These are phyloP conservation scores for Colletotrichum salicis DNA, from an alignment of 2,329 filamentous ascomycete species.

Conservation along the genomic window DNA sequence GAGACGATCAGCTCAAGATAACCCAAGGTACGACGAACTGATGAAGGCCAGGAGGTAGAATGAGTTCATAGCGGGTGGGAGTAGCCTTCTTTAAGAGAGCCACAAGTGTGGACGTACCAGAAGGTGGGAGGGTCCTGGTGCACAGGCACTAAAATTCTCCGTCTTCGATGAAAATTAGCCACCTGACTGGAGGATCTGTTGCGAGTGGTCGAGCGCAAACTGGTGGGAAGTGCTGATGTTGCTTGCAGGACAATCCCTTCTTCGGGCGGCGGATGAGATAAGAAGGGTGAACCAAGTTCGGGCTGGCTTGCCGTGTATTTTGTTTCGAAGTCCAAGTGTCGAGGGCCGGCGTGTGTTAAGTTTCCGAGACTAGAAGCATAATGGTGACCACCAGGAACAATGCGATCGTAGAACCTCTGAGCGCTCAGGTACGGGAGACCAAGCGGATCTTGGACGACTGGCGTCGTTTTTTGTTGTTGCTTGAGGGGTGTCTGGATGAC, in stretches of 20 bases:
- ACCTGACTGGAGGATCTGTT: conserved; percentile 39
- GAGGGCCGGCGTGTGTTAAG: conserved; percentile 45
- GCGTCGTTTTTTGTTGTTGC: conserved; percentile 18
- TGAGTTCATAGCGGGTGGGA: conserved; percentile 38
- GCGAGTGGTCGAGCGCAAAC: conserved; percentile 39
- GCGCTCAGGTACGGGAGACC: conserved; percentile 38
- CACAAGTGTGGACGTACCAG: conserved; percentile 37
- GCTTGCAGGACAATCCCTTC: conserved; percentile 39
- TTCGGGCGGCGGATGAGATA: conserved; percentile 38
- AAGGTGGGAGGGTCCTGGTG: conserved; percentile 38
- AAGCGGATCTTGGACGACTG: conserved; percentile 36
- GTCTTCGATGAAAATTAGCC: conserved; percentile 37
- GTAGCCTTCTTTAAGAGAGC: conserved; percentile 41
- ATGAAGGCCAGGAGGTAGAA: conserved; percentile 32
- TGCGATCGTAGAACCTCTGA: conserved; percentile 37
- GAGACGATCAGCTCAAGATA: conserved; percentile 36
- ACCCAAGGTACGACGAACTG: conserved; percentile 37
- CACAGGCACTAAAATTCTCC: conserved; percentile 40
- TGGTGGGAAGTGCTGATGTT: conserved; percentile 39
- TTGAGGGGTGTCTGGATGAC: conserved; percentile 34
- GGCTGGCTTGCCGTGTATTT: conserved; percentile 42
- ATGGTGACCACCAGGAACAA: conserved; percentile 39
- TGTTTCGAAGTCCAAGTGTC: conserved; percentile 47
- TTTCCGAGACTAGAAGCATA: conserved; percentile 46
- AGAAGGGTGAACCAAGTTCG: conserved; percentile 41